Conservation (phyloP, 2,329 filamentous ascomycete species). For the Magnaporthiopsis poae region DNA sequence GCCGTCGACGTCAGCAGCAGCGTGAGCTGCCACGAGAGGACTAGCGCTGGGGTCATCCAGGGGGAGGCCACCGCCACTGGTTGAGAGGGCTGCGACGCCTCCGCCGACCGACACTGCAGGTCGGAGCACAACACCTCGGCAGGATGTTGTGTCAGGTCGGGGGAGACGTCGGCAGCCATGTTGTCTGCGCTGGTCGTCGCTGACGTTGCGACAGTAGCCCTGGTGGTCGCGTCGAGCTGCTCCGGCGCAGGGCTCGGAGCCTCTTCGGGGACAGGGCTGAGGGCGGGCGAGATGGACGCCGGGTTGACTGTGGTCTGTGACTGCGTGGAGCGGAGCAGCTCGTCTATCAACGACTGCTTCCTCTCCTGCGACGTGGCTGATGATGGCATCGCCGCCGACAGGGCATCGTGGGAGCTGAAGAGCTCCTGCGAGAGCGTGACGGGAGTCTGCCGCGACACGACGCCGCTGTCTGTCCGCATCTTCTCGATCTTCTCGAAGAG, state of each 20-base stretch:
- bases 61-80: constrained; percentile 14
- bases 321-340: constrained; percentile 28
- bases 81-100: constrained; percentile 40
- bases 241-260: constrained; percentile 20
- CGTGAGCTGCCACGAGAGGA: constrained; percentile 44
- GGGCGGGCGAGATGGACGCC: constrained; percentile 49
- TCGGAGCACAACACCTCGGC: constrained; percentile 96
- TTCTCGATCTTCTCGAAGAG: constrained; percentile 41
- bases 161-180: constrained; percentile 32
- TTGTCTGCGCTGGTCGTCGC: constrained; percentile 7
- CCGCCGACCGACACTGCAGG: constrained; percentile 98
- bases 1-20: constrained; percentile 57
- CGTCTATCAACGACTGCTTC: constrained; percentile 27
- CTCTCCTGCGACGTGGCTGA: background rate
- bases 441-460: constrained; percentile 35
- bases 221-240: constrained; percentile 17
- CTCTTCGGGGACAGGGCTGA: constrained; percentile 41
- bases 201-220: constrained; percentile 14
- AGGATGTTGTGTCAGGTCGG: constrained; percentile 99
- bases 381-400: background rate
- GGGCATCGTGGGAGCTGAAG: constrained; percentile 37
- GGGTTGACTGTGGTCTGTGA: constrained; percentile 48
- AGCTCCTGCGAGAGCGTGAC: constrained; percentile 51
- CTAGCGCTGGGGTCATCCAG: constrained; percentile 26
- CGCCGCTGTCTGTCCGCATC: constrained; percentile 35